A percentile compares a stretch with the other conserved stretches of the same genome.
phyloP scores from a whole-genome alignment of 2,329 filamentous ascomycete genomes.

The Zopfia rhizophila region DNA sequence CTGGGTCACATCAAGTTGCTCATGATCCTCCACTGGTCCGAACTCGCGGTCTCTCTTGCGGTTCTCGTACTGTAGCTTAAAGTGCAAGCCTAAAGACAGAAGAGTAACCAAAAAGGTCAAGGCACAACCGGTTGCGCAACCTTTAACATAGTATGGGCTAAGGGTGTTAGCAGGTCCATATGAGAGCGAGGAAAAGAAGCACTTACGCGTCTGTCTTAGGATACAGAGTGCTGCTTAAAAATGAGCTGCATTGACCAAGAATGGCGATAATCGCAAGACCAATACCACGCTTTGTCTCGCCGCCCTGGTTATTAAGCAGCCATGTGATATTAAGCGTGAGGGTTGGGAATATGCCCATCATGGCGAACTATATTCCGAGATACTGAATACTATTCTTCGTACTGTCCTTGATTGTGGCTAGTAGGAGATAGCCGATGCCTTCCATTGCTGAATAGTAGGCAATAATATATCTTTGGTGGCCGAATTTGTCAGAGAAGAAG shows the following conservation, averaged over 20 bases:
- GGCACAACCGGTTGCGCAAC: too few relatives aligned
- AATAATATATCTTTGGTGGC: slow-evolving; percentile 49
- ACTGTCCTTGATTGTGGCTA: slow-evolving; percentile 40
- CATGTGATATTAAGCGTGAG: slow-evolving; percentile 44
- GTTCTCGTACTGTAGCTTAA: too few relatives aligned
- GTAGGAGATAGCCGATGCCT: slow-evolving; percentile 47
- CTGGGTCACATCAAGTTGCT: too few relatives aligned
- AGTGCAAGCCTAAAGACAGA: too few relatives aligned
- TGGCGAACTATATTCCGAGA: slow-evolving; percentile 51
- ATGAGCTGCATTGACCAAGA: slow-evolving; percentile 44
- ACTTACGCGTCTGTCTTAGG: slow-evolving; percentile 32
- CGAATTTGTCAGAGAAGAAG: slow-evolving; percentile 45
- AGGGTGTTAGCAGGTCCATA: too few relatives aligned
- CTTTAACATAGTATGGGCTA: too few relatives aligned
- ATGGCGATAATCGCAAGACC: slow-evolving; percentile 35
- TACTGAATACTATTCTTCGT: slow-evolving; percentile 46
- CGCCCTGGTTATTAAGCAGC: slow-evolving; percentile 45
- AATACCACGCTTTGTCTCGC: slow-evolving; percentile 41
- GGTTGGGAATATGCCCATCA: slow-evolving; percentile 44
- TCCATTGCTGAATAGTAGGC: slow-evolving; percentile 36
- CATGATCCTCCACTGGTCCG: too few relatives aligned
- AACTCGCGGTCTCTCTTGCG: too few relatives aligned
- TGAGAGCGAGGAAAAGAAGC: too few relatives aligned
- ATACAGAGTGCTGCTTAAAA: slow-evolving; percentile 37
- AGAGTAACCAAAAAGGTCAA: too few relatives aligned